Evolutionary conservation across 2,329 filamentous ascomycete species (phyloP), one percentile per base, ranked within the genome.

Genomic region (Verticillium albo-atrum): DNA sequence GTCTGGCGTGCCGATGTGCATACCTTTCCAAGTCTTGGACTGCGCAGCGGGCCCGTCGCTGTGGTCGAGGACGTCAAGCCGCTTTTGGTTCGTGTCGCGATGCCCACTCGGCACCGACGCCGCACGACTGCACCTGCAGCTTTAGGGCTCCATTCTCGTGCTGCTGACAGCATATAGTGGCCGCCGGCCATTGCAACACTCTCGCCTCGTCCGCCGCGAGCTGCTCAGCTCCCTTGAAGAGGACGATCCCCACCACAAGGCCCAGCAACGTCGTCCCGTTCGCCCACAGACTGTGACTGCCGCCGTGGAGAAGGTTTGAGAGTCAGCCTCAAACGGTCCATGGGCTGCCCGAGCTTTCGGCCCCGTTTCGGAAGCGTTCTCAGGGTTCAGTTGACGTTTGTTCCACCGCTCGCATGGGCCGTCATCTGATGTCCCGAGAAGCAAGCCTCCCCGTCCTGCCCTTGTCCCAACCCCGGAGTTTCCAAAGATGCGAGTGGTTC

Each of bases 401-500:
- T 61, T 62, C 61, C 61, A 60, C 61, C 60, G 62, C 20, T 12
- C 42, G 42, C 42, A 47, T 47, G 42, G 42, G 42, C 57, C 61
- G 59, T 62, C 60, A 55, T 60, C 61, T 61, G 57, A 63, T 63
- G 51, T 61, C 57, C 57, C 17, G n/a, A 12, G n/a, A 7, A 47
- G 20, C 9, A 6, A 17, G n/a, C 6, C 42, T 20, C 42, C 42
- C 3, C 9, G 42, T 47, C n/a, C 25, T 47, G 20, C 42, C 20
- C 42, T 23, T 47, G n/a, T 10, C n/a, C 42, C 42, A n/a, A 47
- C n/a, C 60, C 52, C 60, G 55, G 42, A 52, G n/a, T 57, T 54
- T 56, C 57, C 61, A 62, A 20, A 60, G 60, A 63, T 63, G 61
- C 61, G 61, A 63, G 61, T 63, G 61, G 61, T 60, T 57, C 61